Percentiles rank a stretch among this genome's conserved stretches.
Conservation (phyloP, 2,329 filamentous ascomycete species). For the Verticillium isaacii region DNA sequence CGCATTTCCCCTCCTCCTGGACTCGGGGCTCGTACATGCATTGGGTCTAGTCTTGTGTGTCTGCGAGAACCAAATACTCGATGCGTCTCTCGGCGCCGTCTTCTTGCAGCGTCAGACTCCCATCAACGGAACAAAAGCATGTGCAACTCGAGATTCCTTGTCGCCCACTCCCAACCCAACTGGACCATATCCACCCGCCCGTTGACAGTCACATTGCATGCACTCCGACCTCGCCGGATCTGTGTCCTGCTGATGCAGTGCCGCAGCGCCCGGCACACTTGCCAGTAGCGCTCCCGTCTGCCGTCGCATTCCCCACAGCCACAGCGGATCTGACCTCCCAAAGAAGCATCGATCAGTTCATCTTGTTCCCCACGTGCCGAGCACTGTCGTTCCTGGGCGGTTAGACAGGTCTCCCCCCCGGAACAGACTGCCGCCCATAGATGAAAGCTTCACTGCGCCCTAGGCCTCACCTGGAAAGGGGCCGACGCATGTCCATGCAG, state of each 20-base stretch:
- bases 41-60: too few relatives aligned
- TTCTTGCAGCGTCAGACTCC: too few relatives aligned
- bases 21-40: too few relatives aligned
- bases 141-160: neutral
- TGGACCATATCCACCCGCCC: too few relatives aligned
- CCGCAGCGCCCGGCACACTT: neutral
- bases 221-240: neutral
- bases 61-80: too few relatives aligned
- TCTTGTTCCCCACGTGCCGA: neutral
- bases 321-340: neutral
- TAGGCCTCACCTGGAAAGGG: neutral
- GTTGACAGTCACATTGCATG: too few relatives aligned
- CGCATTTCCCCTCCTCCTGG: too few relatives aligned
- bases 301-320: neutral
- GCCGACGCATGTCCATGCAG: neutral
- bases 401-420: neutral
- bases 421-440: neutral
- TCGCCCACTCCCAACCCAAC: too few relatives aligned
- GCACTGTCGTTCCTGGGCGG: neutral
- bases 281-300: neutral
- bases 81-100: too few relatives aligned
- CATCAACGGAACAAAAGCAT: neutral
- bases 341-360: neutral
- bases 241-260: neutral
- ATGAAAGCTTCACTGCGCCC: neutral